Conservation (phyloP, 2,329 filamentous ascomycete genomes). For the Trichoderma cornu-damae region DNA sequence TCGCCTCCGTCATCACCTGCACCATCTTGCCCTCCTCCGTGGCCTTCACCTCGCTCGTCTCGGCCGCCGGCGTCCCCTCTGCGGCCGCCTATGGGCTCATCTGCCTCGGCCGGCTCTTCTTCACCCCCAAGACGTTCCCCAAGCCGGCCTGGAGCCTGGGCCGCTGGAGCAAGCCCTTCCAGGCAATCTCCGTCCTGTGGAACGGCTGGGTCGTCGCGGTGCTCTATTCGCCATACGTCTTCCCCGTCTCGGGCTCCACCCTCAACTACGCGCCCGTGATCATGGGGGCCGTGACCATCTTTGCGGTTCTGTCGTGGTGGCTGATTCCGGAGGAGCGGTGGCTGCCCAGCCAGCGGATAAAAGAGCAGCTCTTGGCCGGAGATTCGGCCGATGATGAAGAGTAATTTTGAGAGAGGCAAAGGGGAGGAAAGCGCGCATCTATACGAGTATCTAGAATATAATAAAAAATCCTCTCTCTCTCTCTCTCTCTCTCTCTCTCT, state of each 20-base stretch:
- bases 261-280: constrained; percentile 49
- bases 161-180: constrained; percentile 41
- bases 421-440: not conserved
- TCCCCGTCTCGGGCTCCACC: constrained; percentile 39
- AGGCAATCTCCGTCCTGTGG: constrained; percentile 44
- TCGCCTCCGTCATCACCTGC: constrained; percentile 51
- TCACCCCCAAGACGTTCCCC: constrained; percentile 44
- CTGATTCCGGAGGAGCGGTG: constrained; percentile 13
- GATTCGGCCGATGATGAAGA: constrained; percentile 11
- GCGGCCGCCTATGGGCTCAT: constrained; percentile 49
- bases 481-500: too few species aligned
- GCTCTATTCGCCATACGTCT: constrained; percentile 42
- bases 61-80: constrained; percentile 47
- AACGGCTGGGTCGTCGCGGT: constrained; percentile 47
- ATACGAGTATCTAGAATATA: not conserved
- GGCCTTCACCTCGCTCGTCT: constrained; percentile 50
- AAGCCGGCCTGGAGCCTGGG: constrained; percentile 45
- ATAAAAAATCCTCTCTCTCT: too few species aligned
- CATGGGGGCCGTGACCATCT: constrained; percentile 45
- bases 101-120: constrained; percentile 42
- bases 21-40: constrained; percentile 52
- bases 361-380: constrained; percentile 15
- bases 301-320: constrained; percentile 24
- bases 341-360: constrained; percentile 16
- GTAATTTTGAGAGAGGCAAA: not conserved